Base-by-base conservation (phyloP, 768 basidiomycete genomes). In the Tephrocybe sp. region DNA sequence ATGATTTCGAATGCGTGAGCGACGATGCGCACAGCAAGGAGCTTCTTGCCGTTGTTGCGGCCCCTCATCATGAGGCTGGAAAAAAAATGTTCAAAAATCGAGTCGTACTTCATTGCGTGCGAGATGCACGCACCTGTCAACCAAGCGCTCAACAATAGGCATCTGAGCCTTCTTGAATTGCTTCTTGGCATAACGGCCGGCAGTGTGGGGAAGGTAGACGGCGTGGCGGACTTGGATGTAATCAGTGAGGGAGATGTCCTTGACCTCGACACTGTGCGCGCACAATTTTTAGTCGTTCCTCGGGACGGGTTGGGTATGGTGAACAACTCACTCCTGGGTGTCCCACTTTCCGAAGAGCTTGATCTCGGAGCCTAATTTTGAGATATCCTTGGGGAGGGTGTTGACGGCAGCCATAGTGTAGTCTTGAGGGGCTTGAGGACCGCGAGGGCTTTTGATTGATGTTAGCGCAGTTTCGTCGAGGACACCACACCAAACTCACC, bases 101-200 rank as follows among this genome's bases (percentile, higher is more conserved):
- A n/a, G 25, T 23, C 47, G 24, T 10, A 23, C 12, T 3, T 37
- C 19, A 33, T 7, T 36, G 38, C 40, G 47, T n/a, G n/a, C 18
- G 29, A 33, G 10, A 37, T 21, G 22, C 37, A 68, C 83, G 61
- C 64, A 91, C 94, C 86, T 87, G 81, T 97, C 94, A 59, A 98
- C 97, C 66, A 99, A 79, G 68, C 97, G 91, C 76, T 99, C 97
- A 62, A 98, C 97, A 69, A 99, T 95, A 67, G 97, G 97, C 97
- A 99, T 99, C 72, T 97, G 92, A 4, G 93, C 94, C 85, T 99
- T 99, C 82, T 94, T 97, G 86, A 98, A 99, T 74, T 97, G 94
- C 79, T 97, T 97, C 81, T 94, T 94, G 66, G 94, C 92, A 71
- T 97, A 98, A 72, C 97, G 92, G 59, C 97, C 97, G 57, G 95